Conservation (phyloP, 2,329 filamentous ascomycete species). For the Cytospora mali region DNA sequence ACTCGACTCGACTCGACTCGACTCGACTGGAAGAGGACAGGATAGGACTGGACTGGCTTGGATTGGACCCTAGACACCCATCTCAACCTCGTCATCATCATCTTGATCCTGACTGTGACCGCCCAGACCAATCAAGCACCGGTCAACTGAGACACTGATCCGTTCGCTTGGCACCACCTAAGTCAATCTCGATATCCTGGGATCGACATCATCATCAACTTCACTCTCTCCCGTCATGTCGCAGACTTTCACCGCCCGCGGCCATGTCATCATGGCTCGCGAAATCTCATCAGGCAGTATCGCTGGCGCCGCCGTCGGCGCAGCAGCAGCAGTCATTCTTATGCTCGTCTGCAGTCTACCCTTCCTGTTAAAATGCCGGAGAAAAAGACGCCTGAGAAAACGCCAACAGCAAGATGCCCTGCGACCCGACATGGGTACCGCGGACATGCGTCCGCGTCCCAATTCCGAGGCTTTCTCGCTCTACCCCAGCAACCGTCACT, state of each 20-base stretch:
- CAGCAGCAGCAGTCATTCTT: conserved; percentile 35
- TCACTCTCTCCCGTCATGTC: conserved; percentile 21
- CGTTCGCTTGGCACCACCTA: conserved; percentile 13
- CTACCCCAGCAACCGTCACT: conserved; percentile 19
- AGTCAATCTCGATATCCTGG: not conserved
- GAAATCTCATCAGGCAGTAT: conserved; percentile 34
- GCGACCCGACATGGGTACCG: conserved; percentile 36
- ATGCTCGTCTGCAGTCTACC: conserved; percentile 39
- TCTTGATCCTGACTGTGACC: conserved; percentile 7
- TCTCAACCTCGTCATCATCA: not conserved
- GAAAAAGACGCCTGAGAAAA: conserved; percentile 28
- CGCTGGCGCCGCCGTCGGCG: conserved; percentile 40
- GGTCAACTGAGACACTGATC: conserved; percentile 18
- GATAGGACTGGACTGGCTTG: not conserved
- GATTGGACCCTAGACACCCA: conserved; percentile 6
- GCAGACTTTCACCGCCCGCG: conserved; percentile 15
- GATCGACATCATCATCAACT: conserved; percentile 20
- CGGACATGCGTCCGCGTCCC: conserved; percentile 24
- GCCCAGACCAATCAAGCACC: conserved; percentile 18
- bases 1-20: not conserved
- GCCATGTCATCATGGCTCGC: conserved; percentile 28
- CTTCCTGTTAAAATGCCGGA: conserved; percentile 37
- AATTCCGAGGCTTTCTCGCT: conserved; percentile 17
- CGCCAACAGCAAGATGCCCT: conserved; percentile 30
- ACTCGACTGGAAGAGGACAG: conserved; percentile 6